Evolutionary conservation across 257 asterid species (phyloP).

Genomic region (Paulownia fortunei): DNA sequence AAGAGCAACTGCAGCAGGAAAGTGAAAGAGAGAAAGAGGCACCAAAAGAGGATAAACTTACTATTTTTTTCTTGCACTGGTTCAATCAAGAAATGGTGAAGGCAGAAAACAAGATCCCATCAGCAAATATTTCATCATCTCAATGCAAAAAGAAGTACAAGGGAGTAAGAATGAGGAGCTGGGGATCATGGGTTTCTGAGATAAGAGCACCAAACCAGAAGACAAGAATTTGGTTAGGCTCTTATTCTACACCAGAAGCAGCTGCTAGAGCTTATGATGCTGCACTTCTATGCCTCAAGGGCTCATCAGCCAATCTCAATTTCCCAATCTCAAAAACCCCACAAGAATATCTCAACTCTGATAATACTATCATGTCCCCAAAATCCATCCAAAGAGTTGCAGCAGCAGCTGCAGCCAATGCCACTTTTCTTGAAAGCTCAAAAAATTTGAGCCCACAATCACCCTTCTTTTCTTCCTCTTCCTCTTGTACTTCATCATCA

Average conservation of each 20-base stretch:
- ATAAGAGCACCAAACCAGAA: constrained; percentile 95
- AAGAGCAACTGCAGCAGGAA: background rate
- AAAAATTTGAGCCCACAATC: constrained; percentile 27
- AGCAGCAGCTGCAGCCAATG: constrained; percentile 51
- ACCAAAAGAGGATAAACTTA: background rate
- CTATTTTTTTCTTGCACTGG: too few species aligned
- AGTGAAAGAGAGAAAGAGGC: too few species aligned
- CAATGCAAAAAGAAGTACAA: constrained; percentile 74
- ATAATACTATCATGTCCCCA: constrained; percentile 52
- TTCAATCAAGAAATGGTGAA: constrained; percentile 71
- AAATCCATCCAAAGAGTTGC: constrained; percentile 81
- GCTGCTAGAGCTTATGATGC: constrained; percentile 99
- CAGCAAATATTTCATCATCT: constrained; percentile 8
- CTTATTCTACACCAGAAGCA: constrained; percentile 90
- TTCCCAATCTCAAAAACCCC: constrained; percentile 50
- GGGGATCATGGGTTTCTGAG: constrained; percentile 96
- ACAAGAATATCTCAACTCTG: constrained; percentile 5
- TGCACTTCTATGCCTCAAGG: constrained; percentile 81
- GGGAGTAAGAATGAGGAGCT: constrained; percentile 96
- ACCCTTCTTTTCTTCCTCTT: constrained; percentile 27
- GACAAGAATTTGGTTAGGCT: constrained; percentile 93
- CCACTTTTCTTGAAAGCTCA: background rate
- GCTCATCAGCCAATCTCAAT: constrained; percentile 71
- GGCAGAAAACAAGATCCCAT: constrained; percentile 40
- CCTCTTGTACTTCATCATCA: constrained; percentile 18